Base-by-base conservation (phyloP, 768 basidiomycete species). In the Jaapia argillacea region DNA sequence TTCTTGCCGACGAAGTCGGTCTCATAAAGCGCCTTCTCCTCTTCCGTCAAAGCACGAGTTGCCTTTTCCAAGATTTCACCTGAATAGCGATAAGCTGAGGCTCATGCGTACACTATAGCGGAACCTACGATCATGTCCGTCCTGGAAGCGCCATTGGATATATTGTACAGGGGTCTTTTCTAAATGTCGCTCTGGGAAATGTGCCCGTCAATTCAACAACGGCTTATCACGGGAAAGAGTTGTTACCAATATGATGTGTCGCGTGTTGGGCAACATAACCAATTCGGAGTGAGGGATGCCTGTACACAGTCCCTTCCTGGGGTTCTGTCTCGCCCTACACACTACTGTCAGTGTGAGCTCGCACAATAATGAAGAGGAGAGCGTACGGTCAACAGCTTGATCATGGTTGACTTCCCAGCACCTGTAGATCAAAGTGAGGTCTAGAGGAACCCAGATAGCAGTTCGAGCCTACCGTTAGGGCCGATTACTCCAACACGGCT, bases 121-220 rank as follows among this genome's bases (percentile, higher is more conserved):
- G 44, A 6, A 70, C 79, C 51, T 60, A 86, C 91, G 85, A 72
- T 98, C 93, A 63, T 94, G 86, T 40, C 93, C 94, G 62, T 96
- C 93, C 60, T 97, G 93, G 78, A 92, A 98, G 54, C 93, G 85
- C 93, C 93, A 98, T 67, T 96, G 91, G 54, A 97, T 96, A 58
- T 98, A 98, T 43, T 83, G 85, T 47, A 93, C 87, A 21, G 94
- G 89, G 4, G 92, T 94, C 69, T 98, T 96, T 65, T 94, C 91
- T 36, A 98, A 62, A 67, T 98, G 93, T 54, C 78, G 83, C 60
- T 94, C 89, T 85, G 58, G 48, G 20, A 26, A 44, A 46, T 20
- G 36, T 40, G 45, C 64, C 39, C 59, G 48, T 40, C 39, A n/a
- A 16, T 36, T 28, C 20, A 23, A 24, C 22, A 18, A 28, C 14